phyloP scores from a whole-genome alignment of 176 grass and related monocot genomes.

The bread wheat (Triticum aestivum) region IWGSC_CS_RefSeq_v2.1 NC_057797.1:189719850-189720349 shows the following conservation, averaged over 20 bases:
- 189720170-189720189: constrained; percentile 94
- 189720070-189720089: constrained; percentile 70
- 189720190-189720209: constrained; percentile 97
- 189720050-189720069: constrained; percentile 90
- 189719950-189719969: constrained; percentile 19
- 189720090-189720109: constrained; percentile 85
- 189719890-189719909: constrained; percentile 19
- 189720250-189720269: constrained; percentile 45
- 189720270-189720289: constrained; percentile 9
- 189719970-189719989: constrained; percentile 13
- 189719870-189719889: constrained; percentile 6
- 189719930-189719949: constrained; percentile 8
- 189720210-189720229: constrained; percentile 93
- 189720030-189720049: constrained; percentile 72
- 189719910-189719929: not conserved
- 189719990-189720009: constrained; percentile 18
- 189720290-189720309: not conserved
- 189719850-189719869: not conserved
- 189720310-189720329: constrained; percentile 5
- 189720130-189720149: constrained; percentile 91
- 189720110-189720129: constrained; percentile 75
- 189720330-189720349: not conserved
- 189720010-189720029: constrained; percentile 30
- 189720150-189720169: constrained; percentile 85
- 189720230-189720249: constrained; percentile 89